phyloP scores from a whole-genome alignment of 164 flowering plant species.

The Kingdonia uniflora region DNA sequence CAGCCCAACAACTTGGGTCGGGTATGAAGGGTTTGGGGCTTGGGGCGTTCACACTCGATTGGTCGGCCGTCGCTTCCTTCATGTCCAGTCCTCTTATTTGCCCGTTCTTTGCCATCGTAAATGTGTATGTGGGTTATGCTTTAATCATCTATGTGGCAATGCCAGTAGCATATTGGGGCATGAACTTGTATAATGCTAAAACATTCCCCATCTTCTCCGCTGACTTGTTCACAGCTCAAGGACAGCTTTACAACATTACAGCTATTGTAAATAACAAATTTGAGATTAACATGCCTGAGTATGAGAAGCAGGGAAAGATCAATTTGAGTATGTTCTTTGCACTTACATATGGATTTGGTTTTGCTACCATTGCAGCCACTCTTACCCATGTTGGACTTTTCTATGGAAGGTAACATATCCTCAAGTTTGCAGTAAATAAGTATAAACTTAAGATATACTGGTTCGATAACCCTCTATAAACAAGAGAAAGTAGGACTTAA shows the following conservation, averaged over 20 bases:
- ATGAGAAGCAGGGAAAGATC: constrained; percentile 27
- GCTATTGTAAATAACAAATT: constrained; percentile 40
- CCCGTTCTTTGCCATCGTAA: constrained; percentile 36
- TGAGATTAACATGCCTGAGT: constrained; percentile 28
- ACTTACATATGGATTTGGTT: constrained; percentile 46
- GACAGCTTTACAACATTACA: constrained; percentile 24
- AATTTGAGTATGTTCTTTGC: constrained; percentile 43
- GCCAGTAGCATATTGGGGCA: constrained; percentile 35
- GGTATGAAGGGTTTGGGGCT: constrained; percentile 38
- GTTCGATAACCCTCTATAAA: too few species aligned
- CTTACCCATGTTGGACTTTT: constrained; percentile 49
- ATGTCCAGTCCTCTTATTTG: constrained; percentile 31
- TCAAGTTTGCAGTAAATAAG: background rate
- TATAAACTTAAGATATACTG: too few species aligned
- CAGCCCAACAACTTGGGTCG: constrained; percentile 41
- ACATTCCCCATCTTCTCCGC: constrained; percentile 41
- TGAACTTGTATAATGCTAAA: constrained; percentile 25
- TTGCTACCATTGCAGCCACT: constrained; percentile 48
- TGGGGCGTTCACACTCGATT: constrained; percentile 36
- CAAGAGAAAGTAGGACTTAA: too few species aligned
- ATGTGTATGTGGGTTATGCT: constrained; percentile 28
- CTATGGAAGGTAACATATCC: constrained; percentile 39
- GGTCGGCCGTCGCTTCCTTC: constrained; percentile 34
- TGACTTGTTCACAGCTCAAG: constrained; percentile 24
- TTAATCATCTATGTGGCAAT: constrained; percentile 25